Conservation (phyloP, 257 asterid species). For the Salvia splendens region DNA sequence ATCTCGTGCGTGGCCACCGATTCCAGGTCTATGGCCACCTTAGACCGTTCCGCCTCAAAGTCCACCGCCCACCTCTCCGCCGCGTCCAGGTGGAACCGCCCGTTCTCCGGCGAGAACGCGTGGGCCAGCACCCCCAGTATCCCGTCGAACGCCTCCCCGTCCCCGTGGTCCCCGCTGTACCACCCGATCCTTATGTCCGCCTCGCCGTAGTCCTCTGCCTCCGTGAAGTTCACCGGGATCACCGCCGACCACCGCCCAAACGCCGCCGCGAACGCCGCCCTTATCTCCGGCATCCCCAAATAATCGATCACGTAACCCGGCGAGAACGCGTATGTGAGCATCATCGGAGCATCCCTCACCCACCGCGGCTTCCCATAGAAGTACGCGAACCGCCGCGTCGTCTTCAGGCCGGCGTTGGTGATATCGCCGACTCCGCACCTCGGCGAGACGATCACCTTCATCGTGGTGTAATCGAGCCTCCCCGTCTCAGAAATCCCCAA, state of each 20-base stretch:
- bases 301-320: conserved; percentile 51
- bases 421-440: conserved; percentile 72
- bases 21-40: conserved; percentile 81
- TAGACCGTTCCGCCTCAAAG: conserved; percentile 51
- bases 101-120: conserved; percentile 93
- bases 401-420: conserved; percentile 26
- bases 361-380: conserved; percentile 72
- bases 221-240: conserved; percentile 85
- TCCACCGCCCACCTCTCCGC: conserved; percentile 89
- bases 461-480: conserved; percentile 55
- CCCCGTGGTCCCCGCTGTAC: conserved; percentile 84
- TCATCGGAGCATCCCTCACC: conserved; percentile 48
- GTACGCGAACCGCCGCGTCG: conserved; percentile 50
- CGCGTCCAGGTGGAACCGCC: conserved; percentile 77
- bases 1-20: conserved; percentile 95
- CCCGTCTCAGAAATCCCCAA: conserved; percentile 59
- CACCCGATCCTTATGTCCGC: conserved; percentile 86
- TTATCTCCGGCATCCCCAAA: conserved; percentile 40
- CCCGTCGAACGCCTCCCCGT: conserved; percentile 85
- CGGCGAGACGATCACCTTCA: conserved; percentile 55
- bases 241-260: conserved; percentile 83
- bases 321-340: conserved; percentile 69
- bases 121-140: conserved; percentile 78
- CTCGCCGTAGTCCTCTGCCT: conserved; percentile 39
- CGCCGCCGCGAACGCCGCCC: conserved; percentile 46